These are phyloP conservation scores for Heterobasidion annosum DNA, from an alignment of 1,284 basidiomycete genomes.

Conservation along the genomic window DNA sequence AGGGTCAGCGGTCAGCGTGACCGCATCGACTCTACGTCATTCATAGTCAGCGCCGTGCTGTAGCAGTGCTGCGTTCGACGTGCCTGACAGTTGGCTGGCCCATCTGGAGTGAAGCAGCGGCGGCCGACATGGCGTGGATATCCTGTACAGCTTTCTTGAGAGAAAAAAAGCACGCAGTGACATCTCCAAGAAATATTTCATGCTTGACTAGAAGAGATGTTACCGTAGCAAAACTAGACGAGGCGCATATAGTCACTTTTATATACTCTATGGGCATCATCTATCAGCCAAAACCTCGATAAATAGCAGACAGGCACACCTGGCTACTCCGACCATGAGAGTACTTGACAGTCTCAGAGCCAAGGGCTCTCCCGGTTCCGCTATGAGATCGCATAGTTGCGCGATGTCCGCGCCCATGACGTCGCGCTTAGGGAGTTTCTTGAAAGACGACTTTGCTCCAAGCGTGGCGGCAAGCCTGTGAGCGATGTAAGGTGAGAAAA, in stretches of 20 bases:
- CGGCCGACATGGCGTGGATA: slow-evolving; percentile 31
- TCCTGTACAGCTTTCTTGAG: slow-evolving; percentile 71
- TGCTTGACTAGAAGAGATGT: slow-evolving; percentile 55
- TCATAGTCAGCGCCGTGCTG: neutral
- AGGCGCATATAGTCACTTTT: slow-evolving; percentile 11
- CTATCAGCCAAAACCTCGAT: neutral
- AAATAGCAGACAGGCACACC: slow-evolving; percentile 33
- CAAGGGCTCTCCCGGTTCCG: slow-evolving; percentile 75
- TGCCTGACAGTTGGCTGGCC: slow-evolving; percentile 56
- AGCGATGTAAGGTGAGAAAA: neutral
- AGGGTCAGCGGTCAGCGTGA: slow-evolving; percentile 54
- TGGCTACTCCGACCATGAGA: slow-evolving; percentile 78
- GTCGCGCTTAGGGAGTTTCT: slow-evolving; percentile 70
- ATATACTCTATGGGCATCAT: slow-evolving; percentile 7
- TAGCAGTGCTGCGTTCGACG: slow-evolving; percentile 9
- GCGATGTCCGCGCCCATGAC: slow-evolving; percentile 75
- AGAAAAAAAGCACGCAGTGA: slow-evolving; percentile 64
- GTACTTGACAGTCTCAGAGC: slow-evolving; percentile 80
- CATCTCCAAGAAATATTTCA: slow-evolving; percentile 72
- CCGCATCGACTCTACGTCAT: slow-evolving; percentile 38
- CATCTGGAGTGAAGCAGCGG: slow-evolving; percentile 54
- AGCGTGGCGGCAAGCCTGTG: slow-evolving; percentile 82
- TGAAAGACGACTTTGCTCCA: slow-evolving; percentile 77
- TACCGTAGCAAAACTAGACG: slow-evolving; percentile 23
- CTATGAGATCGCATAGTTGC: slow-evolving; percentile 72